Conservation (phyloP, 2,329 filamentous ascomycete species). For the Arthrinium phaeospermum region DNA sequence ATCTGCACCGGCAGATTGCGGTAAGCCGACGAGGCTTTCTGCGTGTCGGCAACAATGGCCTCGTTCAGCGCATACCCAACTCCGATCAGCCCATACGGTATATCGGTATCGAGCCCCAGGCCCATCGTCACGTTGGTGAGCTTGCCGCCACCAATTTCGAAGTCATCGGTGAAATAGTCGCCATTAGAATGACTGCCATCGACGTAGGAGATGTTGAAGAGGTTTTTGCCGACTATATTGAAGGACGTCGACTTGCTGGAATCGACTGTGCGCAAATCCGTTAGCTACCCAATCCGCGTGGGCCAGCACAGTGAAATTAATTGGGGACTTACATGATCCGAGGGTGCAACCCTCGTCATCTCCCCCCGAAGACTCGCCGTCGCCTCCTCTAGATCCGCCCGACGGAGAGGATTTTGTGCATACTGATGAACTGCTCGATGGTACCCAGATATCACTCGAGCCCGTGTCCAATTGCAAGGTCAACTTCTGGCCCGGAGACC, state of each 20-base stretch:
- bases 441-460: constrained; percentile 70
- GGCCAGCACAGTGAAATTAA: constrained; percentile 19
- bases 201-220: constrained; percentile 67
- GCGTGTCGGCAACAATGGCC: constrained; percentile 45
- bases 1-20: constrained; percentile 70
- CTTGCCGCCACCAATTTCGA: constrained; percentile 57
- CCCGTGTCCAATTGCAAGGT: constrained; percentile 68
- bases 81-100: constrained; percentile 63
- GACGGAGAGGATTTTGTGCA: constrained; percentile 40
- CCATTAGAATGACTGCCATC: constrained; percentile 62
- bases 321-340: constrained; percentile 51
- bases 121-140: constrained; percentile 65
- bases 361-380: constrained; percentile 20
- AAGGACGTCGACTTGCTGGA: constrained; percentile 53
- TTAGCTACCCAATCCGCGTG: neutral
- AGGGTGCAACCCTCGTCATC: constrained; percentile 44
- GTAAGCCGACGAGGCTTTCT: constrained; percentile 43
- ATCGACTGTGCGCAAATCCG: constrained; percentile 46
- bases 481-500: constrained; percentile 62
- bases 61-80: constrained; percentile 65
- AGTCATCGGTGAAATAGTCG: constrained; percentile 64
- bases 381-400: constrained; percentile 19
- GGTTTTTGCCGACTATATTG: constrained; percentile 44
- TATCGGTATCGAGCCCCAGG: constrained; percentile 58
- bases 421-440: constrained; percentile 43